Evolutionary conservation across 73 alveolate genomes (phyloP), one percentile per base, ranked within the genome.

Genomic region (Symbiodinium pilosum): DNA sequence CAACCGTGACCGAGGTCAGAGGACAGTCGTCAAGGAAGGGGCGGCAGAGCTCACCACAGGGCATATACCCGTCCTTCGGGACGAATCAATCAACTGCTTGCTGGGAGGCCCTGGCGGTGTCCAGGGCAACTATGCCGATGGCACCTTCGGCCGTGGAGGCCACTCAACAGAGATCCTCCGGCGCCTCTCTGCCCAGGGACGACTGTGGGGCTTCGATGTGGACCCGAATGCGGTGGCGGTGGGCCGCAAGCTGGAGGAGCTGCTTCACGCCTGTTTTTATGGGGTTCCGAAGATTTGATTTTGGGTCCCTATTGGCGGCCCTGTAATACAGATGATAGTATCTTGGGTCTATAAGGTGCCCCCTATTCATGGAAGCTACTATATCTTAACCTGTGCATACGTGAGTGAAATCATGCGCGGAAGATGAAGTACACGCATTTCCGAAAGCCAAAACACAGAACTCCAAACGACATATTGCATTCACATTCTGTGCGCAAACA

Each of bases 121-220:
- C 14, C 88, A 91, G 39, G 97, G 97, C 52, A 30, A 41, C 87
- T 91, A 91, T 38, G 97, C 97, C 26, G 97, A 91, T 43, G 97
- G 97, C 97, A 91, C 97, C 85, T 91, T 91, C 52, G 97, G 97
- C 6, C 87, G 97, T 6, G 97, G 95, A 2, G 97, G 97, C 39
- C 97, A 91, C 52, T 41, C 97, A 41, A 91, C 97, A 43, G 97
- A 91, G 97, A 91, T 91, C 77, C 21, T 91, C 81, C 64, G 95
- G 18, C 97, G 97, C 14, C 39, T 68, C 56, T 43, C 81, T 12
- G 38, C 2, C 21, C 30, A 9, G 28, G 97, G 97, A 14, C 97
- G 88, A 18, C 77, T 91, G 2, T 91, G 87, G 87, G 88, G 81
- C 87, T 91, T 91, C 75, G 97, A 91, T 12, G 47, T 91, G 75